These are phyloP conservation scores for Thielaviopsis musarum DNA, from an alignment of 2,329 filamentous ascomycete genomes.

Conservation along the genomic window DNA sequence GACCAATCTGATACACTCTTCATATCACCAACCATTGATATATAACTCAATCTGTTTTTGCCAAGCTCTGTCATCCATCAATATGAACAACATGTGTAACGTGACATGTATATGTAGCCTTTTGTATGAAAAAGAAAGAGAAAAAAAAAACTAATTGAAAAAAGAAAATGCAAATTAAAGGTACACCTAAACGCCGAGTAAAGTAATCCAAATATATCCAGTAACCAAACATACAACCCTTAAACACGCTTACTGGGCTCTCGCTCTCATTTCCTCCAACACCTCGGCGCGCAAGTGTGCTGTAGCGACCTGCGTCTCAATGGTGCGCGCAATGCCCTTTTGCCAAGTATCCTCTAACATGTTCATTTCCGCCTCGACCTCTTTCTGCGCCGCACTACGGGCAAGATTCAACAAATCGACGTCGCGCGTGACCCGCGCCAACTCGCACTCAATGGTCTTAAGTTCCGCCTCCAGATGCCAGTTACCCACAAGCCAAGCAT, in stretches of 20 bases:
- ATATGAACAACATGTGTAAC: not conserved
- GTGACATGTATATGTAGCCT: no score
- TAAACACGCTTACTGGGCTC: not conserved
- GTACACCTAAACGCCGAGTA: no score
- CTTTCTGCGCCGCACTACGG: slow-evolving; percentile 53
- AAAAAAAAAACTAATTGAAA: no score
- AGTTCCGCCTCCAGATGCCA: slow-evolving; percentile 60
- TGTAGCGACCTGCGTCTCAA: slow-evolving; percentile 76
- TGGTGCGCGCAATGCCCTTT: slow-evolving; percentile 55
- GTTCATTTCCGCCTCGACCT: slow-evolving; percentile 53
- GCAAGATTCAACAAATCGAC: slow-evolving; percentile 58
- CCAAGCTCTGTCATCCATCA: not conserved
- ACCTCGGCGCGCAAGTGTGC: slow-evolving; percentile 54
- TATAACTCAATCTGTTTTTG: not conserved
- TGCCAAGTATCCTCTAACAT: slow-evolving; percentile 66
- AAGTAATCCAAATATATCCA: not conserved
- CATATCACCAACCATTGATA: not conserved
- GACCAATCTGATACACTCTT: not conserved
- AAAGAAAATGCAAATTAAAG: no score
- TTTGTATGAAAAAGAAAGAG: no score
- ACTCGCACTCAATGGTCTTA: slow-evolving; percentile 52
- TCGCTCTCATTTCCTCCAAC: slow-evolving; percentile 38
- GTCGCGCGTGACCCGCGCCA: slow-evolving; percentile 48
- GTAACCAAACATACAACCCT: not conserved
- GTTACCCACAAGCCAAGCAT: slow-evolving; percentile 82